Evolutionary conservation across 148 eudicot genomes (phyloP), one percentile per base, ranked within the genome.

Genomic region (Camellia sinensis): DNA sequence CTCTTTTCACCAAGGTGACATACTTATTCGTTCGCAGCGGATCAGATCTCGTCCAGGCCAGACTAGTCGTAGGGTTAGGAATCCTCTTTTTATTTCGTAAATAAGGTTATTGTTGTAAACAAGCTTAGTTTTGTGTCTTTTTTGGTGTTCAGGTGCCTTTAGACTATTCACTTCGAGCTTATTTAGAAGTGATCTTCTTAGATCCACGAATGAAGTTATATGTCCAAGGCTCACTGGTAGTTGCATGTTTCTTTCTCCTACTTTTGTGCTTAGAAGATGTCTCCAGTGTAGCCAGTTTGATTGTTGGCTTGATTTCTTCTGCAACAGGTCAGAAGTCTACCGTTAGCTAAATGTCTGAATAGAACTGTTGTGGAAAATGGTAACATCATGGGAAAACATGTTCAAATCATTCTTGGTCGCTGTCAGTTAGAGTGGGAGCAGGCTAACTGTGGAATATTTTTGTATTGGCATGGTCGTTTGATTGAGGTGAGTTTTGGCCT

Each of bases 401-500:
- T 91, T 60, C 84, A 82, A 67, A 88, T 93, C 41, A 88, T 80
- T 71, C 82, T 91, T 65, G 97, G 97, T 19, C 87, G 83, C 43
- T 83, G 87, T 84, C 94, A 86, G 79, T 69, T 89, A 44, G 97
- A 93, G 82, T 85, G 87, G 90, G 91, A 93, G 71, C 89, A 84
- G 75, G 92, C 88, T 62, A 93, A 93, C 60, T 78, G 97, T 82
- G 97, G 94, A 75, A 84, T 93, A 63, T 93, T 93, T 82, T 80
- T 93, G n/a, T 93, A 89, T 71, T 93, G 97, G 97, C 94, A 87
- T 83, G 94, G 94, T 8, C 94, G 94, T 80, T 78, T 91, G 56
- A 91, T 93, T 80, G 97, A 93, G 92, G 93, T 90, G 46, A 76
- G 79, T 15, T 69, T 21, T 43, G 19, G 22, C 74, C 19, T 54